Evolutionary conservation across 2,329 filamentous ascomycete genomes (phyloP).

Genomic region (Hypoxylon sp.): DNA sequence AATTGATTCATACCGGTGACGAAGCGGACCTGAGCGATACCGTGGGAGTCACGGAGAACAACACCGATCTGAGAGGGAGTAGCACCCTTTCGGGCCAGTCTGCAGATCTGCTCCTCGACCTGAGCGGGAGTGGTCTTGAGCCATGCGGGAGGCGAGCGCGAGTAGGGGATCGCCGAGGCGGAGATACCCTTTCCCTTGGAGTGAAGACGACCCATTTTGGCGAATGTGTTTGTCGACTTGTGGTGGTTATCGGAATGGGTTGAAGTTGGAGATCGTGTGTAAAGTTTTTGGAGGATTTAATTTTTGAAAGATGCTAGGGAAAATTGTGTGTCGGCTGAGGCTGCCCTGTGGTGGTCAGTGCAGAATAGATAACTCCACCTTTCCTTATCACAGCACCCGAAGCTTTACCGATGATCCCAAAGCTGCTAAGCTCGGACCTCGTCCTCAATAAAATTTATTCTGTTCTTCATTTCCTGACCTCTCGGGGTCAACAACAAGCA

Average conservation of each 20-base stretch:
- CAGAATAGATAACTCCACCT: neutral
- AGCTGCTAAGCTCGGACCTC: neutral
- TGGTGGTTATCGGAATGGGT: conserved; percentile 43
- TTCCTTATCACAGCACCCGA: neutral
- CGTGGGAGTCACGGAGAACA: conserved; percentile 97
- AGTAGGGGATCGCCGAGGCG: conserved; percentile 96
- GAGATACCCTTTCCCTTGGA: conserved; percentile 99
- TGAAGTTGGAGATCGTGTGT: conserved; percentile 39
- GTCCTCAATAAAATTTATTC: conserved; percentile 32
- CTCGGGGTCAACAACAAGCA: conserved; percentile 4
- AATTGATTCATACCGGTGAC: conserved; percentile 83
- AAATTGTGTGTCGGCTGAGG: conserved; percentile 48
- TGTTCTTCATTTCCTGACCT: conserved; percentile 24
- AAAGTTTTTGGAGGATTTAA: conserved; percentile 43
- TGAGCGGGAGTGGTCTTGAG: conserved; percentile 99
- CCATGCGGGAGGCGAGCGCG: conserved; percentile 91
- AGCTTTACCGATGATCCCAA: conserved; percentile 12
- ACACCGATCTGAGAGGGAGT: conserved; percentile 99
- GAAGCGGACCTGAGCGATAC: conserved; percentile 97
- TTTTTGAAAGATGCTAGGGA: conserved; percentile 39
- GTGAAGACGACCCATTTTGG: conserved; percentile 97
- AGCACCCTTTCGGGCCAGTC: conserved; percentile 98
- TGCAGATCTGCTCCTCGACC: conserved; percentile 99
- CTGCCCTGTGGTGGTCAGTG: conserved; percentile 44
- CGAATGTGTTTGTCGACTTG: conserved; percentile 58